Conservation (phyloP, 2,329 filamentous ascomycete species). For the Sarocladiaceae sp. region DNA sequence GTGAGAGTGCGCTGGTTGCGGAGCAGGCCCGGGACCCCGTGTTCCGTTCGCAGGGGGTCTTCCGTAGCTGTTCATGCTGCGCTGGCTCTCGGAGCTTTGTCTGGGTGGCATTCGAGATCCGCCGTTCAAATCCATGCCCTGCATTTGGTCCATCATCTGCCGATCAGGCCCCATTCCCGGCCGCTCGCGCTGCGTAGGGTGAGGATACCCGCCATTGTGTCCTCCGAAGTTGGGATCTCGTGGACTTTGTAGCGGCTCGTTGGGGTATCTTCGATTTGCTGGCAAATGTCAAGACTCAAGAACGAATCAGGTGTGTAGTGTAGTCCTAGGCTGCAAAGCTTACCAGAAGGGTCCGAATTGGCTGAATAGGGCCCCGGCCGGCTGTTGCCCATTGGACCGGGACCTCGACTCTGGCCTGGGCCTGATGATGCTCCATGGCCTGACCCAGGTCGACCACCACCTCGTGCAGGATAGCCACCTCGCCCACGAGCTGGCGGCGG, state of each 20-base stretch:
- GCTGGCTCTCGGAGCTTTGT: conserved; percentile 21
- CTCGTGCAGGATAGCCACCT: conserved; percentile 18
- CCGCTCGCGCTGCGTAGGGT: conserved; percentile 12
- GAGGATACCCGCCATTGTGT: conserved; percentile 13
- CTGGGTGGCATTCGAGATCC: conserved; percentile 15
- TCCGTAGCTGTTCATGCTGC: conserved; percentile 20
- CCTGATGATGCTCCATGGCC: too few species aligned
- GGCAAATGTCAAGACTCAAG: conserved; percentile 13
- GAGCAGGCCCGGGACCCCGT: conserved; percentile 22
- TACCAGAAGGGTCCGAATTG: conserved; percentile 36
- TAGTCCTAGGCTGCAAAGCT: too few species aligned
- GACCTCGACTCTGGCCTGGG: conserved; percentile 18
- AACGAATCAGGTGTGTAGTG: conserved; percentile 6
- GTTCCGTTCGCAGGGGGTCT: conserved; percentile 19
- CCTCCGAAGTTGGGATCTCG: conserved; percentile 19
- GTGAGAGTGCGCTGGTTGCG: conserved; percentile 26
- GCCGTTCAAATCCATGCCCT: conserved; percentile 27
- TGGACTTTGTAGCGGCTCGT: conserved; percentile 22
- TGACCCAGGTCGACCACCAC: too few species aligned
- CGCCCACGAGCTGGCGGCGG: conserved; percentile 33
- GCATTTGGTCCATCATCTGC: conserved; percentile 27
- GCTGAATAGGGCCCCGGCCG: conserved; percentile 34
- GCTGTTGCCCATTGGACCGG: conserved; percentile 15
- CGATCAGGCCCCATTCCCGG: conserved; percentile 17
- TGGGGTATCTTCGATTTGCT: conserved; percentile 17